phyloP scores from a whole-genome alignment of 768 basidiomycete genomes.

The Tremella mesenterica region DNA sequence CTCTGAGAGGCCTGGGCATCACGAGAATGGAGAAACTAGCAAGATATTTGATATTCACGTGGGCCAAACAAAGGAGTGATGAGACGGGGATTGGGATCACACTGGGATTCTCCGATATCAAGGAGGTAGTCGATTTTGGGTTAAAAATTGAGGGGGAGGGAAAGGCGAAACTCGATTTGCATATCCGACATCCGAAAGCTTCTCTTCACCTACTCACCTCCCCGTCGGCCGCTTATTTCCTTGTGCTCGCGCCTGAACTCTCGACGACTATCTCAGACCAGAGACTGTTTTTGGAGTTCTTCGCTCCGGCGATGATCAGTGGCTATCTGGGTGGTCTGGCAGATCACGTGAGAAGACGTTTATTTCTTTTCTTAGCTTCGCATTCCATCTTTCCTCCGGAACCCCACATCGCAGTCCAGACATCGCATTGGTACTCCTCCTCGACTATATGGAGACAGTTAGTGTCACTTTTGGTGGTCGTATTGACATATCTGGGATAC shows the following conservation, averaged over 20 bases:
- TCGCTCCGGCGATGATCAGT: background rate
- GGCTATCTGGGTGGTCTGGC: background rate
- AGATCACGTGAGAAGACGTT: conserved; percentile 28
- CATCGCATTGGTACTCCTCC: conserved; percentile 13
- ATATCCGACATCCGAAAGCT: conserved; percentile 43
- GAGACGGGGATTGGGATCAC: conserved; percentile 45
- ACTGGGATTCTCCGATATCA: conserved; percentile 40
- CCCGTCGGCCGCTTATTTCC: conserved; percentile 22
- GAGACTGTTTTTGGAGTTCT: conserved; percentile 14
- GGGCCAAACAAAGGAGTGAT: conserved; percentile 38
- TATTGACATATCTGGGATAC: conserved; percentile 15
- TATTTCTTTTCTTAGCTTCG: conserved; percentile 40
- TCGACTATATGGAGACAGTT: conserved; percentile 17
- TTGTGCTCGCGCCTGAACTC: conserved; percentile 21
- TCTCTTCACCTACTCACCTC: conserved; percentile 24
- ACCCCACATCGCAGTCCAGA: conserved; percentile 40
- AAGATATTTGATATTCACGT: conserved; percentile 17
- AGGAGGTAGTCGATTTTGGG: too few species aligned
- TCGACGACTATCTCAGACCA: conserved; percentile 20
- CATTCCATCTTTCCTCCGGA: conserved; percentile 47
- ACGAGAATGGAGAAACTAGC: conserved; percentile 41
- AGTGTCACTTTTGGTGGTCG: conserved; percentile 17
- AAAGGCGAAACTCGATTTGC: background rate
- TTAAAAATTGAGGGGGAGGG: too few species aligned
- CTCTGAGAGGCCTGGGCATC: conserved; percentile 44